These are phyloP conservation scores for Ascochyta clinopodiicola DNA, from an alignment of 2,329 filamentous ascomycete species.

Conservation along the genomic window DNA sequence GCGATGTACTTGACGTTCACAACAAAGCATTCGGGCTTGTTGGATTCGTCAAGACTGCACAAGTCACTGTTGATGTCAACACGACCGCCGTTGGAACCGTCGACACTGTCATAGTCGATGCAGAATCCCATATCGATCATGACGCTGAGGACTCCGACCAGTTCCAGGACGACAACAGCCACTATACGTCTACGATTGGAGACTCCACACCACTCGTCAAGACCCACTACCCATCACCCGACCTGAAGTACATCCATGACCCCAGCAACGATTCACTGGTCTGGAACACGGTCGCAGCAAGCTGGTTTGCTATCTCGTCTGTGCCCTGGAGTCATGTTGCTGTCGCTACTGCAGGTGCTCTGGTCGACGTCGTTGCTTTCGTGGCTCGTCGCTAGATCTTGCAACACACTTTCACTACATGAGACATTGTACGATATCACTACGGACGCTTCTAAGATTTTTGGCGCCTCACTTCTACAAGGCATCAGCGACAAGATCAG, in stretches of 20 bases:
- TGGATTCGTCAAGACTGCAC: neutral
- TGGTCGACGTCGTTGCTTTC: neutral
- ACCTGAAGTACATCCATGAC: neutral
- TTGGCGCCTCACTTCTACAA: neutral
- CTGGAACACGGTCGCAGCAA: neutral
- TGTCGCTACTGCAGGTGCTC: neutral
- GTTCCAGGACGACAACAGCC: neutral
- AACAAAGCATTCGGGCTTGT: neutral
- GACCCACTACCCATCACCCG: neutral
- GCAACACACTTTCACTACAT: no score
- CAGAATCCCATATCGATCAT: neutral
- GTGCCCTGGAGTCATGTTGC: slow-evolving; percentile 1
- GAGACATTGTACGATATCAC: no score
- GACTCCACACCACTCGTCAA: neutral
- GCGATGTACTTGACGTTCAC: neutral
- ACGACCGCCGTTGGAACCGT: neutral
- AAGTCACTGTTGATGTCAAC: neutral
- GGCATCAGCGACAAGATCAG: neutral
- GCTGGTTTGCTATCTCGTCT: neutral
- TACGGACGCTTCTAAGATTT: no score
- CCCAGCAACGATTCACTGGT: neutral
- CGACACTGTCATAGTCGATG: no score
- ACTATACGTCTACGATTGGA: neutral
- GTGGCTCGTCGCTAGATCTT: neutral
- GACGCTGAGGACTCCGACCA: neutral